Evolutionary conservation across 495 filamentous ascomycete genomes (phyloP).

Genomic region (Neurospora discreta): DNA sequence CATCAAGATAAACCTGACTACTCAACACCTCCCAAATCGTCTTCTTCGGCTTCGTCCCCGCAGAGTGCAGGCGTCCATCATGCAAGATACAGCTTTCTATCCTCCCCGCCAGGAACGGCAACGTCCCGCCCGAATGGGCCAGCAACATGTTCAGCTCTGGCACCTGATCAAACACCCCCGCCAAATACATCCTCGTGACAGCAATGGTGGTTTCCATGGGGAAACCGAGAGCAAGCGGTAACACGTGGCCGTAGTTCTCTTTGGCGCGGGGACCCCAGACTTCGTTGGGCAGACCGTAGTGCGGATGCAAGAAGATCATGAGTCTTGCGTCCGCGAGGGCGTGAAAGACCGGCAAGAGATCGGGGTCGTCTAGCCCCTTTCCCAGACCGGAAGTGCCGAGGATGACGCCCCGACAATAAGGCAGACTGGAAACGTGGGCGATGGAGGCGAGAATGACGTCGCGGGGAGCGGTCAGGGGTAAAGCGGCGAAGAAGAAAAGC

Average conservation of each 20-base stretch:
- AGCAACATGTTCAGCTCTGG: slow-evolving; percentile 60
- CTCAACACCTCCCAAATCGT: slow-evolving; percentile 70
- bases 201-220: slow-evolving; percentile 92
- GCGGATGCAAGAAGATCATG: slow-evolving; percentile 80
- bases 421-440: slow-evolving; percentile 43
- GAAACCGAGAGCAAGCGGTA: slow-evolving; percentile 80
- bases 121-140: slow-evolving; percentile 79
- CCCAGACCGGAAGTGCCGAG: slow-evolving; percentile 81
- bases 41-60: slow-evolving; percentile 27
- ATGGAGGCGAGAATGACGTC: slow-evolving; percentile 55
- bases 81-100: slow-evolving; percentile 83
- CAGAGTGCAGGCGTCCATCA: slow-evolving; percentile 54
- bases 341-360: slow-evolving; percentile 56
- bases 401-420: slow-evolving; percentile 71
- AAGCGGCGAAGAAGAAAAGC: slow-evolving; percentile 70
- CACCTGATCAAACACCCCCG: slow-evolving; percentile 75
- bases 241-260: slow-evolving; percentile 66
- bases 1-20: slow-evolving; percentile 85
- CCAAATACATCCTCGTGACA: slow-evolving; percentile 74
- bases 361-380: slow-evolving; percentile 67
- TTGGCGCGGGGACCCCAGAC: slow-evolving; percentile 62
- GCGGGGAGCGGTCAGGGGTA: slow-evolving; percentile 62
- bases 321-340: slow-evolving; percentile 52
- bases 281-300: slow-evolving; percentile 73
- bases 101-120: slow-evolving; percentile 80